Base-by-base conservation (phyloP, 768 basidiomycete species). In the Exsudoporus frostii region DNA sequence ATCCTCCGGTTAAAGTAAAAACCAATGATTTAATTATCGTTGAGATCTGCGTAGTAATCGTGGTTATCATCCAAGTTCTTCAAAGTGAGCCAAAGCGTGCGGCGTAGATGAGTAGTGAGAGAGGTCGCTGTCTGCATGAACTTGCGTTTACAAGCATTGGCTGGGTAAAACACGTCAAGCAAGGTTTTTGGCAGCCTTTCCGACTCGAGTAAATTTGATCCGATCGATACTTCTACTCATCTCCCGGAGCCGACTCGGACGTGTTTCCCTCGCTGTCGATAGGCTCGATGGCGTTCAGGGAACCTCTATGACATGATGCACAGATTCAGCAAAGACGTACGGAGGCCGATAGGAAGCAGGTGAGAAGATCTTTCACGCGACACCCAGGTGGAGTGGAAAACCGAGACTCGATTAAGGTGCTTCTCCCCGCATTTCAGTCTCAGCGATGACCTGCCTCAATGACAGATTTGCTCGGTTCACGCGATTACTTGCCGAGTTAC, bases 381-480 rank as follows among this genome's bases (percentile, higher is more conserved):
- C 32, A 37, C 46, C n/a, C 24, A 49, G 20, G 40, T 45, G 43
- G 51, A 40, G 50, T 44, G 50, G 40, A 50, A 45, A 33, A 9
- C 20, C 22, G 25, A 44, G 32, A 13, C 10, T 37, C 33, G 17
- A 30, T n/a, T 20, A 38, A 44, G 7, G 34, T 40, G 20, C 24
- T 27, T 10, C 15, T 30, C 29, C 29, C 11, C 17, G 8, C 29
- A 32, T 51, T 20, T 51, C 50, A 29, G 14, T 34, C 20, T 43
- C 42, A 39, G 24, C n/a, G 29, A 49, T 22, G 8, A 4, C 33
- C 27, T 37, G 17, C 32, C 34, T 27, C n/a, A 51, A n/a, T n/a
- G n/a, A n/a, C 11, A 8, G 25, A 29, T 22, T 29, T 7, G 42
- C 20, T 43, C 20, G 40, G 42, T 53, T 53, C 54, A 44, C 33